Percentiles rank a stretch among this genome's conserved stretches.
phyloP scores from a whole-genome alignment of 345 rosid genomes.

The Moringa oleifera region DNA sequence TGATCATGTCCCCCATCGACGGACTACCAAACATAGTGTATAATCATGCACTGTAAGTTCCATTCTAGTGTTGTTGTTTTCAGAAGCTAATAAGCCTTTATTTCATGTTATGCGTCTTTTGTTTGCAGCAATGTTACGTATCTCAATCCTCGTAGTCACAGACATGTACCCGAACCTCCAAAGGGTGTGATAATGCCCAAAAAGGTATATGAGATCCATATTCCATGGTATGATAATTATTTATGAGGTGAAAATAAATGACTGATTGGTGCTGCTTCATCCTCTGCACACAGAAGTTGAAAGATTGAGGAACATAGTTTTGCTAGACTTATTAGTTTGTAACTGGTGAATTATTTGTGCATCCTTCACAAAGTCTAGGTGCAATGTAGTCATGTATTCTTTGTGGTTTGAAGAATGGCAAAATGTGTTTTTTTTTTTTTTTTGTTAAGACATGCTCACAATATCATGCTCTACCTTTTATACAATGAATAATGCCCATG shows the following conservation, averaged over 20 bases:
- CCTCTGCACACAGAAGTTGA: background rate
- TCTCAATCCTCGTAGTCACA: conserved; percentile 45
- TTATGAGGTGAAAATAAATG: background rate
- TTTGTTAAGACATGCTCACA: too few relatives aligned
- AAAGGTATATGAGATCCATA: conserved; percentile 40
- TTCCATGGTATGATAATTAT: background rate
- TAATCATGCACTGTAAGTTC: conserved; percentile 70
- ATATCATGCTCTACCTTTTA: too few relatives aligned
- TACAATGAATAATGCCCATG: background rate
- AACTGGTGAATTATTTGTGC: too few relatives aligned
- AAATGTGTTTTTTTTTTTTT: too few relatives aligned
- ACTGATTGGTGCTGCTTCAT: background rate
- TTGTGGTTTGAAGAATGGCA: background rate
- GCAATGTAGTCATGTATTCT: background rate
- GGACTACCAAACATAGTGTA: conserved; percentile 57
- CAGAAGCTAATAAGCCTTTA: conserved; percentile 11
- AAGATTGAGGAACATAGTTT: too few relatives aligned
- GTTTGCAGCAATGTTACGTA: conserved; percentile 64
- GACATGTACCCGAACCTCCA: conserved; percentile 76
- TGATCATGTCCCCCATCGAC: conserved; percentile 55
- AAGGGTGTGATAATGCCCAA: conserved; percentile 58
- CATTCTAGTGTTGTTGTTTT: conserved; percentile 15
- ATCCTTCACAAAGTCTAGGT: background rate
- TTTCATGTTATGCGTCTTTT: conserved; percentile 8
- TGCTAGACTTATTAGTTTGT: background rate